A percentile compares a stretch with the other conserved stretches of the same genome.
These are phyloP conservation scores for Eucalyptus urophylla DNA, from an alignment of 345 rosid species.

Conservation along the genomic window DNA sequence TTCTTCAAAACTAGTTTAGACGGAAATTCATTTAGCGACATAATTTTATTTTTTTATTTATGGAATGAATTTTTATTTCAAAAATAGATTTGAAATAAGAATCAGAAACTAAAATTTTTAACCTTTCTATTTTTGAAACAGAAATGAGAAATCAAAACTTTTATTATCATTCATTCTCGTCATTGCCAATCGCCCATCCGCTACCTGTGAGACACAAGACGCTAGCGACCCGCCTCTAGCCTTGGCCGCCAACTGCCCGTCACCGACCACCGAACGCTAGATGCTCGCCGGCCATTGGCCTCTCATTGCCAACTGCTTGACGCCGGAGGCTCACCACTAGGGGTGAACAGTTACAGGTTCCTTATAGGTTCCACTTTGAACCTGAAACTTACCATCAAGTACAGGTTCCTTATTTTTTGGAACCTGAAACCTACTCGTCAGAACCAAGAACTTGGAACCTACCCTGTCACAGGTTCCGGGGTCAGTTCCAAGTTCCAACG, in stretches of 20 bases:
- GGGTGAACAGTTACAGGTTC: no score
- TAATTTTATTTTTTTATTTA: no score
- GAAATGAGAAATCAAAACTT: no score
- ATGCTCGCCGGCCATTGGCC: rapidly evolving
- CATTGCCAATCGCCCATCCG: rapidly evolving
- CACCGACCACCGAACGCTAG: rapidly evolving
- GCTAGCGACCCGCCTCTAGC: rapidly evolving
- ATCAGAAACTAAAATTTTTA: rapidly evolving
- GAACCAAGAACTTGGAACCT: no score
- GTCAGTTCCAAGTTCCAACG: no score
- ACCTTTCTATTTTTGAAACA: rapidly evolving
- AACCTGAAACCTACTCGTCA: no score
- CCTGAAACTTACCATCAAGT: no score
- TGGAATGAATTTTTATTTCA: no score
- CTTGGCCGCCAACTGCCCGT: rapidly evolving
- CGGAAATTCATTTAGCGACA: rapidly evolving
- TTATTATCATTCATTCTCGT: rapidly evolving
- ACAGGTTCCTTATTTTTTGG: no score
- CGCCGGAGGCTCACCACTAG: rapidly evolving
- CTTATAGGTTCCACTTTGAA: no score
- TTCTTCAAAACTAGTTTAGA: rapidly evolving
- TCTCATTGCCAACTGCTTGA: rapidly evolving
- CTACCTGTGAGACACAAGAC: rapidly evolving
- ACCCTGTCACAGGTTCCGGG: no score
- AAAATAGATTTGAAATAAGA: rapidly evolving